Base-by-base conservation (phyloP, 2,329 filamentous ascomycete genomes). In the Epichloe baconii region DNA sequence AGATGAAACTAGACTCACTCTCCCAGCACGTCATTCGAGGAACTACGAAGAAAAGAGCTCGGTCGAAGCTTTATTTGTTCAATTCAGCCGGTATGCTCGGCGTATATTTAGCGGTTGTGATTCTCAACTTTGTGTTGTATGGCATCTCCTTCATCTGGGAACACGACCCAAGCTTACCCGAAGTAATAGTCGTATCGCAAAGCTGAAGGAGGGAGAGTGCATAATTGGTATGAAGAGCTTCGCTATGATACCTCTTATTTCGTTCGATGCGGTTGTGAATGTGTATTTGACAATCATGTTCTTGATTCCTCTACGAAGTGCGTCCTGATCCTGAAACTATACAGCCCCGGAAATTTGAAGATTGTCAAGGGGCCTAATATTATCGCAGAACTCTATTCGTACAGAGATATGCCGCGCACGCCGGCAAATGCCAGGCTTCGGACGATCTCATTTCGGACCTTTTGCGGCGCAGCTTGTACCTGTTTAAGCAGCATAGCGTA, bases 281-380 rank as follows among this genome's bases (percentile, higher is more conserved):
- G 73, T 81, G 19, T 83, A 83, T 56, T 67, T 84, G 1, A 84
- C 79, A 1, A 68, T 75, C 4, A 66, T 83, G n/a, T 83, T 85
- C 60, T 65, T 85, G 2, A 67, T 77, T n/a, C 79, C 79, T 3
- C 60, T 84, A 1, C 74, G 72, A 53, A 69, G 77, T 80, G 65
- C 58, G 71, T 55, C 12, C 19, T 5, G 7, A 19, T 44, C 3
- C 23, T 44, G 23, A 44, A 23, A 10, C 14, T 38, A 42, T 23
- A 31, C 31, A 31, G 10, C 3, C 31, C 31, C 31, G 31, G 10
- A 11, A 38, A n/a, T 38, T 38, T 7, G 21, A 26, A 7, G 10
- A 31, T 31, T 31, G 3, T 31, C 31, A 31, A 4, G 31, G 3
- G 3, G 3, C 8, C 19, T 23, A 21, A 44, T 23, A 31, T 12